Conservation (phyloP, 1,139 yeast genomes). For the Sugiyamaella paludigena region DNA sequence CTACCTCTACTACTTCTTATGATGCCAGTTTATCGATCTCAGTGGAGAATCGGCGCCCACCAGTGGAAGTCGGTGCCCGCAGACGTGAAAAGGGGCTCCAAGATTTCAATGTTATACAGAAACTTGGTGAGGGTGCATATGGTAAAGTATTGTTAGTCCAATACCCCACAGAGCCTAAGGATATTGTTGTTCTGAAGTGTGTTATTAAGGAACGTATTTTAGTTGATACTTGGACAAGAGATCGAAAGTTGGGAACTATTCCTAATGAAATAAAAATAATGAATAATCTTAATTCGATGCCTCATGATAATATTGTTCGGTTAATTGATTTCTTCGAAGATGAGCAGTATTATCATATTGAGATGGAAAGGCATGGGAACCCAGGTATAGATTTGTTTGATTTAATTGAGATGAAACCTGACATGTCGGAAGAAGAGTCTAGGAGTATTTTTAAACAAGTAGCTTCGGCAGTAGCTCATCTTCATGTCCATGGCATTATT, state of each 20-base stretch:
- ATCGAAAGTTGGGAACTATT: constrained; percentile 82
- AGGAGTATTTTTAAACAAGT: constrained; percentile 76
- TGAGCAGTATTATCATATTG: constrained; percentile 80
- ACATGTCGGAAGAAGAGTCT: constrained; percentile 75
- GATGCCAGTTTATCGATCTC: not conserved
- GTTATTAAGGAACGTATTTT: constrained; percentile 88
- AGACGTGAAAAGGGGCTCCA: constrained; percentile 55
- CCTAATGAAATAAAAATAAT: constrained; percentile 93
- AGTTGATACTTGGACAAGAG: constrained; percentile 97
- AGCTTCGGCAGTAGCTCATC: constrained; percentile 70
- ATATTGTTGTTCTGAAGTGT: constrained; percentile 77
- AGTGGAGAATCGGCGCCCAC: constrained; percentile 5
- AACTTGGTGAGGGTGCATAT: constrained; percentile 95
- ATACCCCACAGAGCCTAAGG: constrained; percentile 58
- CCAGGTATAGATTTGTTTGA: constrained; percentile 94
- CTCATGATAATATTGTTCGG: constrained; percentile 83
- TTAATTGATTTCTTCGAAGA: constrained; percentile 92
- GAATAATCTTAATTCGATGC: constrained; percentile 64
- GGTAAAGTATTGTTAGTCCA: constrained; percentile 85
- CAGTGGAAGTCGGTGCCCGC: constrained; percentile 35
- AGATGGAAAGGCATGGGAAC: constrained; percentile 82
- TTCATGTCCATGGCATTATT: constrained; percentile 82
- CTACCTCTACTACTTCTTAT: not conserved
- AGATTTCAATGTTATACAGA: constrained; percentile 68
- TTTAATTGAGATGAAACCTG: constrained; percentile 76